phyloP scores from a whole-genome alignment of 2,329 filamentous ascomycete genomes.

The Pleoardoris graminearum region DNA sequence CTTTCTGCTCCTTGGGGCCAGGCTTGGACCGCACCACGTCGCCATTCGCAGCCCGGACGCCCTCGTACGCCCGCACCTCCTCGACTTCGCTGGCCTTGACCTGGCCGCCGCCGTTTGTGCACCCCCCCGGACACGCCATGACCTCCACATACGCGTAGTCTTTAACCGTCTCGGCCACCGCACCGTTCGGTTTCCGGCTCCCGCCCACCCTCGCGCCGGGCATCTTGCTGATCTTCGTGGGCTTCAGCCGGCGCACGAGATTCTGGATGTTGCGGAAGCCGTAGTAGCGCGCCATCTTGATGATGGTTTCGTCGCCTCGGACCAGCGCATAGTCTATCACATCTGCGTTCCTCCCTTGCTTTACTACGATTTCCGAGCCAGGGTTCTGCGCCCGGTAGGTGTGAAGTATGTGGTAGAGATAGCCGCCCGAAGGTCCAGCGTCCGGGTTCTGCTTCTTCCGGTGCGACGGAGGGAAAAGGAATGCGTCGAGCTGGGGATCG shows the following conservation, averaged over 20 bases:
- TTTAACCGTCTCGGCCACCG: constrained; percentile 61
- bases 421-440: constrained; percentile 84
- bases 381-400: constrained; percentile 71
- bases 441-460: constrained; percentile 51
- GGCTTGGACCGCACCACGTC: constrained; percentile 55
- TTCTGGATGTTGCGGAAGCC: constrained; percentile 99
- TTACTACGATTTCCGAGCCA: constrained; percentile 70
- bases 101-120: constrained; percentile 96
- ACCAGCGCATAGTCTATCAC: constrained; percentile 82
- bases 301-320: constrained; percentile 48
- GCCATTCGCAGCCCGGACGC: constrained; percentile 33
- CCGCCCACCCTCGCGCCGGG: constrained; percentile 39
- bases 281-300: constrained; percentile 75
- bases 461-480: constrained; percentile 67
- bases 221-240: constrained; percentile 66
- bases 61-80: constrained; percentile 42
- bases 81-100: constrained; percentile 83
- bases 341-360: constrained; percentile 83
- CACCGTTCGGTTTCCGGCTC: constrained; percentile 67
- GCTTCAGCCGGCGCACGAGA: constrained; percentile 87
- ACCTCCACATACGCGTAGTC: constrained; percentile 96
- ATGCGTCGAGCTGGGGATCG: constrained; percentile 68
- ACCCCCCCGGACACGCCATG: constrained; percentile 98
- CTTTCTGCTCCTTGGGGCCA: constrained; percentile 78
- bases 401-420: constrained; percentile 81